Evolutionary conservation across 2,329 filamentous ascomycete species (phyloP).

Genomic region (Penicillium olsonii): DNA sequence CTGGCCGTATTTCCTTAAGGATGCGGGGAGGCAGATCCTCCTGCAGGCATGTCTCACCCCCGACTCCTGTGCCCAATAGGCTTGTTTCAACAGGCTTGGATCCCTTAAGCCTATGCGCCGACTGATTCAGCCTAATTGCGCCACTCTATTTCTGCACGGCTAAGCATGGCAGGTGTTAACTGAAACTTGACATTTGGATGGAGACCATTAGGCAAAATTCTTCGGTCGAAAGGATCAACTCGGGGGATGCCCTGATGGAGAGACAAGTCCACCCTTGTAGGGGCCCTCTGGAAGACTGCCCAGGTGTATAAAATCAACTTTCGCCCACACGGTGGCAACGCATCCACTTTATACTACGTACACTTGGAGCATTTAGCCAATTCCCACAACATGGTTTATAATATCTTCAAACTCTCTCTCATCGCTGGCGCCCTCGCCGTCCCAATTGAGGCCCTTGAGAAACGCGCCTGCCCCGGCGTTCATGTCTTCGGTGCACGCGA

Average conservation of each 20-base stretch:
- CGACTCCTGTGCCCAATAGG: neutral
- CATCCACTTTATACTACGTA: neutral
- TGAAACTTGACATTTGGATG: constrained; percentile 1
- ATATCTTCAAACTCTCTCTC: constrained; percentile 6
- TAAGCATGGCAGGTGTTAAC: constrained; percentile 3
- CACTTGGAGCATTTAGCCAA: neutral
- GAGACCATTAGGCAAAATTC: constrained; percentile 9
- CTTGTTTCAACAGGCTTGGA: neutral
- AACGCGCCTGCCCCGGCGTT: constrained; percentile 45
- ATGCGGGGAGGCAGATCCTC: neutral
- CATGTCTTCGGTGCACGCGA: constrained; percentile 56
- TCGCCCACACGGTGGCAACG: neutral
- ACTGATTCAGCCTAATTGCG: constrained; percentile 17
- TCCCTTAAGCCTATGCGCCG: neutral
- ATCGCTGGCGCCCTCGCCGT: constrained; percentile 8
- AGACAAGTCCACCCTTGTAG: too few species aligned
- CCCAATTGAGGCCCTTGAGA: constrained; percentile 12
- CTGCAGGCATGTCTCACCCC: neutral
- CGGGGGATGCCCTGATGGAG: too few species aligned
- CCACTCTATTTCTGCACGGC: constrained; percentile 10
- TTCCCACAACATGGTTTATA: constrained; percentile 7
- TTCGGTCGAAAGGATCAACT: constrained; percentile 12
- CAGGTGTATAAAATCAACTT: constrained; percentile 3
- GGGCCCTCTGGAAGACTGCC: too few species aligned
- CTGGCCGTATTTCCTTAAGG: constrained; percentile 3